phyloP scores from a whole-genome alignment of 2,329 filamentous ascomycete species.

The Colletotrichum chlorophyti region DNA sequence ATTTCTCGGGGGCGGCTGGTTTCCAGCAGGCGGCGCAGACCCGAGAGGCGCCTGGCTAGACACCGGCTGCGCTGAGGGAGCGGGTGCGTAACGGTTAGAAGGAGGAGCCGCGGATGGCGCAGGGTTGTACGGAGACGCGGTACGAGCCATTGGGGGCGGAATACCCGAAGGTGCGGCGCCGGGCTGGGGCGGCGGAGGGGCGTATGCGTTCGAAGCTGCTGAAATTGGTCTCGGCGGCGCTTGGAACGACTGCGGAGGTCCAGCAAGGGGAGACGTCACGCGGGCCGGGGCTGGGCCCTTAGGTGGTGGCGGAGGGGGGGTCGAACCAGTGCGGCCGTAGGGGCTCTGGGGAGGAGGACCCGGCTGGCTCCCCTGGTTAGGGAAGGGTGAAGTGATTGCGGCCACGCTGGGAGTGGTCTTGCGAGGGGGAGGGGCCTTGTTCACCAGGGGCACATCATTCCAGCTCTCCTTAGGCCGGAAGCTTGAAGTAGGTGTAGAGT shows the following conservation, averaged over 20 bases:
- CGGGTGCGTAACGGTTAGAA: slow-evolving; percentile 77
- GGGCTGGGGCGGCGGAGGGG: slow-evolving; percentile 58
- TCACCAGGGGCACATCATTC: slow-evolving; percentile 94
- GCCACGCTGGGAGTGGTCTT: slow-evolving; percentile 76
- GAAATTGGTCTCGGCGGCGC: slow-evolving; percentile 58
- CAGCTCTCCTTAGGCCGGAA: slow-evolving; percentile 79
- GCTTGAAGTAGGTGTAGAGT: slow-evolving; percentile 72
- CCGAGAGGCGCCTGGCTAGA: slow-evolving; percentile 51
- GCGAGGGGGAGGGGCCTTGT: slow-evolving; percentile 74
- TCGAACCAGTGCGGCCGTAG: slow-evolving; percentile 68
- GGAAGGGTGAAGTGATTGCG: slow-evolving; percentile 78
- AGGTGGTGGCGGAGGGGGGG: slow-evolving; percentile 82
- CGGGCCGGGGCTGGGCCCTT: slow-evolving; percentile 77
- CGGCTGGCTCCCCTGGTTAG: slow-evolving; percentile 63
- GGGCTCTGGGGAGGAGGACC: slow-evolving; percentile 65
- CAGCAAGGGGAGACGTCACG: slow-evolving; percentile 74
- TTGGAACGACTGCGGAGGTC: slow-evolving; percentile 57
- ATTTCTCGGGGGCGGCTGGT: slow-evolving; percentile 51
- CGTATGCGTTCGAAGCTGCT: slow-evolving; percentile 68
- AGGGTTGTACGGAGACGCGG: slow-evolving; percentile 85
- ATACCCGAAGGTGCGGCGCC: slow-evolving; percentile 38
- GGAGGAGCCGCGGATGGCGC: slow-evolving; percentile 75
- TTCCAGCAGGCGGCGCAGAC: slow-evolving; percentile 47
- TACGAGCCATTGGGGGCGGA: slow-evolving; percentile 69
- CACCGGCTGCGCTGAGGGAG: slow-evolving; percentile 62